phyloP scores from a whole-genome alignment of 352 stramenopile species.

The Pythium grandisporangium region DNA sequence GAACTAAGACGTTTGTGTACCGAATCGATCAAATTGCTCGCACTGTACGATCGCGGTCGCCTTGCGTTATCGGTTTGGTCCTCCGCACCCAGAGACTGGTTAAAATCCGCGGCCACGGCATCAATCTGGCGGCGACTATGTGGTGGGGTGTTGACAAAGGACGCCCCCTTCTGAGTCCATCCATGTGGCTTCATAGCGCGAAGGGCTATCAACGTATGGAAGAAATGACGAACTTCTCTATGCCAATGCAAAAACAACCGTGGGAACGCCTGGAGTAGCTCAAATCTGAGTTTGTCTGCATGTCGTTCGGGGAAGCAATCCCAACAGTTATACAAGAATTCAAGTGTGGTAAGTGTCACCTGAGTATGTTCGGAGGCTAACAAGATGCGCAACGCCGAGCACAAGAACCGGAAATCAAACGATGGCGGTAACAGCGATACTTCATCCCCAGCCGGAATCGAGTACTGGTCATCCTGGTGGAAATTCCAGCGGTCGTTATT shows the following conservation, averaged over 20 bases:
- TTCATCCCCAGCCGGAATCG: constrained; percentile 79
- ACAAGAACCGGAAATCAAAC: constrained; percentile 85
- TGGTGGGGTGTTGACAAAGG: constrained; percentile 81
- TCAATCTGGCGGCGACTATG: constrained; percentile 83
- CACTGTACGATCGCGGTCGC: constrained; percentile 70
- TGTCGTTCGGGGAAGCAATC: constrained; percentile 85
- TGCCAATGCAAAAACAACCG: constrained; percentile 84
- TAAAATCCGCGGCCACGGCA: constrained; percentile 81
- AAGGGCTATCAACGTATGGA: constrained; percentile 79
- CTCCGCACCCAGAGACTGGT: constrained; percentile 67
- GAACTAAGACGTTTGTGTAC: constrained; percentile 72
- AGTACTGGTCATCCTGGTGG: constrained; percentile 85
- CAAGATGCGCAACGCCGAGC: constrained; percentile 68
- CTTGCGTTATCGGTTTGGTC: constrained; percentile 37
- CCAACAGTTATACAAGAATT: constrained; percentile 88
- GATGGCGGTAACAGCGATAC: constrained; percentile 78
- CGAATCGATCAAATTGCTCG: constrained; percentile 77
- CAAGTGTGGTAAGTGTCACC: constrained; percentile 77
- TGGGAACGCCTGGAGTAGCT: constrained; percentile 70
- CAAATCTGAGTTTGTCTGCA: constrained; percentile 78
- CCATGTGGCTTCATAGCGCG: constrained; percentile 79
- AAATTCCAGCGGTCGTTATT: constrained; percentile 90
- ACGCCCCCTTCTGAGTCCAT: constrained; percentile 79
- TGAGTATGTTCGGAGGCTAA: constrained; percentile 81
- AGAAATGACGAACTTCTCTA: constrained; percentile 82